These are phyloP conservation scores for Pelargonium cotyledonis DNA, from an alignment of 441 rosid species.

Conservation along the genomic window DNA sequence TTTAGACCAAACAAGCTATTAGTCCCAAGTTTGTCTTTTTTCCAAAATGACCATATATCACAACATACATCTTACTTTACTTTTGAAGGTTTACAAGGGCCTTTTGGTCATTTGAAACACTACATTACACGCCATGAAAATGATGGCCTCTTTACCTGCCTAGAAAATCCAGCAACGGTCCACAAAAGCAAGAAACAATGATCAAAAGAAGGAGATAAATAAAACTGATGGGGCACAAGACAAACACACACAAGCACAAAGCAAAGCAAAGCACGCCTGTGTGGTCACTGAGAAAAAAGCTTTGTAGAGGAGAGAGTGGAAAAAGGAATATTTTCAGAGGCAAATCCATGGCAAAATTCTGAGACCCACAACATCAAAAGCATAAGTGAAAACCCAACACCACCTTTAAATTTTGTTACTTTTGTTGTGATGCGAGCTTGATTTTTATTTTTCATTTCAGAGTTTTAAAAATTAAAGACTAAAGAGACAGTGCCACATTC, in stretches of 20 bases:
- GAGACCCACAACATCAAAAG: conserved; percentile 4
- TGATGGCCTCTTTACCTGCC: conserved; percentile 13
- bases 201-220: conserved; percentile 10
- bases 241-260: not conserved
- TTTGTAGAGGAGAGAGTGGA: not conserved
- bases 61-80: not conserved
- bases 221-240: conserved; percentile 24
- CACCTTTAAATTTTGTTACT: conserved; percentile 18
- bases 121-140: conserved; percentile 11
- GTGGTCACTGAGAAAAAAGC: conserved; percentile 26
- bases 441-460: conserved; percentile 11
- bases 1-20: no score
- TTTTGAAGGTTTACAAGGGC: conserved; percentile 10
- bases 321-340: conserved; percentile 20
- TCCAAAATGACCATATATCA: conserved; percentile 12
- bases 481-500: conserved; percentile 15
- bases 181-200: conserved; percentile 23
- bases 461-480: conserved; percentile 24
- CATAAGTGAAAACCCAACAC: not conserved
- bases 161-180: conserved; percentile 27
- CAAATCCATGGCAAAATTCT: conserved; percentile 21
- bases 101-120: conserved; percentile 15
- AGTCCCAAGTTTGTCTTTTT: not conserved
- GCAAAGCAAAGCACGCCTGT: conserved; percentile 23
- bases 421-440: conserved; percentile 12